Evolutionary conservation across 495 filamentous ascomycete species (phyloP).

Genomic region (Penicillium simplicissimum): DNA sequence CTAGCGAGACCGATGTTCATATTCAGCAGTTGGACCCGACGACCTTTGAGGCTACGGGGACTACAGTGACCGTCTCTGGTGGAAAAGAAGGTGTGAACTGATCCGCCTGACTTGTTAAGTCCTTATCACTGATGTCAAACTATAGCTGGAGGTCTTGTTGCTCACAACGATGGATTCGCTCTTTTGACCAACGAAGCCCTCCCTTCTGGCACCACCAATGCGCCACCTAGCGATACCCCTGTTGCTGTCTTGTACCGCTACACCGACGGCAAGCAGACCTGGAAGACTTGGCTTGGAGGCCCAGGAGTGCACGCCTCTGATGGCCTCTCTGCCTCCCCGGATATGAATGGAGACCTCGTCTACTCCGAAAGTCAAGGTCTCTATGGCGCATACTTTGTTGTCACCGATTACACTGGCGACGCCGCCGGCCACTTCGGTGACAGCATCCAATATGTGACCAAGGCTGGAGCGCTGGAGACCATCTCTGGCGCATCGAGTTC

Average conservation of each 20-base stretch:
- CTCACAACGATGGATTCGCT: constrained; percentile 58
- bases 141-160: constrained; percentile 53
- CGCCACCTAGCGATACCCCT: constrained; percentile 45
- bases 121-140: neutral
- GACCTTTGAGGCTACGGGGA: constrained; percentile 49
- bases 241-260: constrained; percentile 52
- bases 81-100: constrained; percentile 43
- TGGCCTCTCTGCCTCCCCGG: constrained; percentile 46
- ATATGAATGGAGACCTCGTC: constrained; percentile 57
- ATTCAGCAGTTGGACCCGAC: constrained; percentile 48
- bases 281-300: constrained; percentile 53
- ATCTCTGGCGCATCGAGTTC: constrained; percentile 48
- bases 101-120: neutral
- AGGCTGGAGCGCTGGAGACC: constrained; percentile 40
- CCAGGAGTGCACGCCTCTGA: constrained; percentile 46
- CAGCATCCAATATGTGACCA: constrained; percentile 52
- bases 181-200: constrained; percentile 52
- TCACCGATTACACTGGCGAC: constrained; percentile 52
- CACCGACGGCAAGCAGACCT: constrained; percentile 46
- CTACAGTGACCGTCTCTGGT: constrained; percentile 41
- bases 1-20: constrained; percentile 48
- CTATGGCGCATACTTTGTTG: constrained; percentile 57
- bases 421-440: constrained; percentile 56
- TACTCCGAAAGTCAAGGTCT: constrained; percentile 50
- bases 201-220: constrained; percentile 46